Evolutionary conservation across 2,329 filamentous ascomycete genomes (phyloP), one percentile per base, ranked within the genome.

Genomic region (Trichophyton mentagrophytes): DNA sequence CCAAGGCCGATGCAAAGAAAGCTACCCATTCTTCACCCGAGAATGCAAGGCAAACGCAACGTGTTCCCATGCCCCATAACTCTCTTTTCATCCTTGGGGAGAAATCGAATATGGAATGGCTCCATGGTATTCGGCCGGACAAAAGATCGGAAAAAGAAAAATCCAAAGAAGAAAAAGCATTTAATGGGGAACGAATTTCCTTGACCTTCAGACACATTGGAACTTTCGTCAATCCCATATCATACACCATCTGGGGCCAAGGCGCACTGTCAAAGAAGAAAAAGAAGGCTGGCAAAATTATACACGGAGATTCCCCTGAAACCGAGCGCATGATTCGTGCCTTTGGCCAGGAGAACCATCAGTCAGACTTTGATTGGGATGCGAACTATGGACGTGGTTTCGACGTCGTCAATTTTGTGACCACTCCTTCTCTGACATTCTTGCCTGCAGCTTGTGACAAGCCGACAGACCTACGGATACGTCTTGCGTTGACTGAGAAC

Each of bases 71-170:
- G 63, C 89, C 90, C 1, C 91, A 97, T 71, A 95, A 95, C 71
- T 95, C 89, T 1, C 83, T 96, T 65, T 90, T 91, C 69, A 81
- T 87, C 55, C 86, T 97, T 72, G 91, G 91, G 2, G 78, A 90
- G 17, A 71, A 78, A 44, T 95, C 90, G 0, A 99, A 99, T 69
- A 84, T 82, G 74, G 82, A 84, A 66, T 97, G 91, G 89, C 80
- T 96, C 9, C 93, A 99, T 74, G 85, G 85, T n/a, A 96, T 99
- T 70, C 85, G 87, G 57, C 84, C 88, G 49, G 93, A 99, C 73
- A 95, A 91, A 71, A 84, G 93, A 27, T 76, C 82, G 0, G 74
- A 78, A 0, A 74, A 77, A 1, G 87, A 91, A 65, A 91, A 92
- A 72, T 79, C 82, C 0, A 66, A 77, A 0, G 81, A 82, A 4